Evolutionary conservation across 345 rosid species (phyloP), one percentile per base, ranked within the genome.

Genomic region (Pistacia integerrima): DNA sequence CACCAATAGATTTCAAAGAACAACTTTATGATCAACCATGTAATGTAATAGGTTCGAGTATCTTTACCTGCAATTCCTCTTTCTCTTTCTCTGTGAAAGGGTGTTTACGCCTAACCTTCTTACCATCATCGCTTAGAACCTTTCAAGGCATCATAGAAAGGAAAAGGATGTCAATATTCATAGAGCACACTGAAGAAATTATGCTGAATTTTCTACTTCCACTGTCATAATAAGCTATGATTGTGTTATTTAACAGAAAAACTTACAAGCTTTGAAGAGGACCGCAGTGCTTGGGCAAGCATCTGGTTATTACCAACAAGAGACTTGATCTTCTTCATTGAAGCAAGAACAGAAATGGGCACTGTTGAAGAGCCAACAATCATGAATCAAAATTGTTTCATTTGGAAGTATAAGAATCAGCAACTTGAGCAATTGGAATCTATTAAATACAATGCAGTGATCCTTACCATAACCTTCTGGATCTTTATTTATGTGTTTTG

Each of bases 401-500:
- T 16, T 7, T 38, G 20, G 41, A 74, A 63, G n/a, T 18, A 44
- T 0, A 68, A 64, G 52, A 9, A 80, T 54, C n/a, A 55, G 13
- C 1, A 38, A 41, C 59, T 54, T 38, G 33, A 65, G 46, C 3
- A 12, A 63, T 16, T 54, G 57, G 49, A 38, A 18, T n/a, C 51
- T 8, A 17, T 17, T 20, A 18, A 54, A 44, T 18, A 14, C 8
- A 69, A 36, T 73, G 49, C 14, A 66, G 18, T 56, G 61, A 62
- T 46, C 17, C 93, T 88, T 87, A 96, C 98, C 98, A 75, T 87
- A 96, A 64, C 98, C 97, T 85, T 93, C 97, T 25, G 87, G 90
- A 49, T 96, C 98, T 91, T 91, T 92, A 76, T 70, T 86, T 69
- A 91, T 84, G 49, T 92, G 98, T 81, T 88, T 93, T 38, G 95